Evolutionary conservation across 2,329 filamentous ascomycete species (phyloP).

Genomic region (Pyrenochaeta sp.): DNA sequence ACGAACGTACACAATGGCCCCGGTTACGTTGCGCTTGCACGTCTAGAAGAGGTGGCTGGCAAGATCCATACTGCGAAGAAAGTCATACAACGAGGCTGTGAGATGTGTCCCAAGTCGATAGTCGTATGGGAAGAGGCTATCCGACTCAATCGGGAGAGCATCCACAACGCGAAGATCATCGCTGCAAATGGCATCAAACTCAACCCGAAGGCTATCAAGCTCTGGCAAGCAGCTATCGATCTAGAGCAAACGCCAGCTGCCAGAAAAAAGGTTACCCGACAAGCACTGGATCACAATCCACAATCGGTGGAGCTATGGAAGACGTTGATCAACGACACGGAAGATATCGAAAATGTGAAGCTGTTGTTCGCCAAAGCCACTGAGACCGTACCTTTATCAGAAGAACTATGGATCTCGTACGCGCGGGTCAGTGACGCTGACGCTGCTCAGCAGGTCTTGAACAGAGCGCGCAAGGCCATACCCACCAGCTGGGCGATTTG

Average conservation of each 20-base stretch:
- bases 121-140: constrained; percentile 98
- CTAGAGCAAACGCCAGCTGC: constrained; percentile 82
- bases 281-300: constrained; percentile 90
- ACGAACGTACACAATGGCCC: constrained; percentile 95
- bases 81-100: constrained; percentile 86
- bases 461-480: constrained; percentile 91
- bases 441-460: constrained; percentile 93
- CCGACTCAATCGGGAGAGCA: constrained; percentile 76
- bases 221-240: constrained; percentile 97
- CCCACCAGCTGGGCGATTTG: constrained; percentile 95
- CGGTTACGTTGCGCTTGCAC: constrained; percentile 93
- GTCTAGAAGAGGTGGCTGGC: constrained; percentile 90
- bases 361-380: constrained; percentile 93
- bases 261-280: constrained; percentile 91
- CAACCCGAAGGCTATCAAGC: constrained; percentile 83
- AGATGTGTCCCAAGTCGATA: constrained; percentile 91
- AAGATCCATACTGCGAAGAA: constrained; percentile 90
- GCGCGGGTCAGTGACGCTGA: constrained; percentile 88
- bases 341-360: constrained; percentile 85
- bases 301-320: constrained; percentile 99
- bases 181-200: constrained; percentile 92
- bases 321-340: constrained; percentile 93
- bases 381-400: constrained; percentile 90
- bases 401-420: constrained; percentile 94
- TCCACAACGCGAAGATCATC: constrained; percentile 93